Evolutionary conservation across 192 early-diverging fungal species (phyloP).

Genomic region (Coemansia sp.): DNA sequence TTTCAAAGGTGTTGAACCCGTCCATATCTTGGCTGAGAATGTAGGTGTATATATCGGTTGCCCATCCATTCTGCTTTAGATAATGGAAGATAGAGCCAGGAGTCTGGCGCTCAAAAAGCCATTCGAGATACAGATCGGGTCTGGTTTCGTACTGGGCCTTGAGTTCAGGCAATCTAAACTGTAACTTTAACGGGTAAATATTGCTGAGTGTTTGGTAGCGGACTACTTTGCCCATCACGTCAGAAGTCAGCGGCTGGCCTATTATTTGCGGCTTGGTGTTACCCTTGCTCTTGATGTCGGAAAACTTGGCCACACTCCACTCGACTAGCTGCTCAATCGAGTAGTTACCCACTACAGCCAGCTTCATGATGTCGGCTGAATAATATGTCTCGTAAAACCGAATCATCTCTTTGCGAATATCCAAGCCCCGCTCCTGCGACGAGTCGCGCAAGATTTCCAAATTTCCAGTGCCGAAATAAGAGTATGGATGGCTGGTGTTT

Average conservation of each 20-base stretch:
- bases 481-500: conserved; percentile 64
- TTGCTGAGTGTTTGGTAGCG: conserved; percentile 23
- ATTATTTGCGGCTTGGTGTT: conserved; percentile 58
- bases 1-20: not conserved
- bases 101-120: not conserved
- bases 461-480: conserved; percentile 56
- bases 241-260: conserved; percentile 63
- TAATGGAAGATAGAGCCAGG: not conserved
- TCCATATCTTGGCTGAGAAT: not conserved
- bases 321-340: conserved; percentile 65
- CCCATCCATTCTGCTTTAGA: not conserved
- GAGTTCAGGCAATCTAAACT: not conserved
- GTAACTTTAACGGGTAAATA: not conserved
- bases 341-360: conserved; percentile 82
- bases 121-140: not conserved
- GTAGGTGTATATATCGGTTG: not conserved
- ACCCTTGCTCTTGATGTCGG: conserved; percentile 68
- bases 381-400: conserved; percentile 84
- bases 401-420: conserved; percentile 58
- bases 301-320: conserved; percentile 79
- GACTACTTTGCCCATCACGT: conserved; percentile 68
- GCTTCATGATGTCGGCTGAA: conserved; percentile 88
- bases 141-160: not conserved
- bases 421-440: not conserved
- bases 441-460: conserved; percentile 68